Base-by-base conservation (phyloP, 129 eudicot species). In the Dittrichia graveolens region DNA sequence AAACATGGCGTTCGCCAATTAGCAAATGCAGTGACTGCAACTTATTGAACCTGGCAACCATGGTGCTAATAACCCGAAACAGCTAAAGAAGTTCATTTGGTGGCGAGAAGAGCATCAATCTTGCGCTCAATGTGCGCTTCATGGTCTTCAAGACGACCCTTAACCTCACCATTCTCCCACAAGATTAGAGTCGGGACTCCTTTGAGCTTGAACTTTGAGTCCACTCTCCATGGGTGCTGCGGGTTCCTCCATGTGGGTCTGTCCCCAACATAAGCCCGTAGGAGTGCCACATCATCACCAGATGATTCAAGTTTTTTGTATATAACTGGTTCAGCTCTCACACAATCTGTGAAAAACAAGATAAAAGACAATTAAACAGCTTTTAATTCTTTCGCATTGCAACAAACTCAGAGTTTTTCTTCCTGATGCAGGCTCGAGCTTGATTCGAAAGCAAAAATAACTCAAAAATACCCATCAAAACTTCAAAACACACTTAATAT, bases 321-420 rank as follows among this genome's bases (percentile, higher is more conserved):
- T 31, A 93, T 90, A 54, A 90, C 95, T 0, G 98, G 98, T 70
- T 93, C 98, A 65, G 98, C 96, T 84, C 96, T 79, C 37, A 93
- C 98, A 69, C 98, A 93, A 78, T 93, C 96, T 92, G 86, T 61
- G 59, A 54, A 50, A 11, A 49, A 35, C 10, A 35, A 62, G 38
- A n/a, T 31, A 16, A 11, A 69, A 37, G 61, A 3, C 39, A 15
- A 10, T 38, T 38, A 14, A 15, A 37, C n/a, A 38, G 5, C 42
- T 39, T 45, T 11, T 8, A 10, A 45, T 14, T 61, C 35, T 50
- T 54, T 41, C 24, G 10, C 39, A 69, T 6, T 41, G 48, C 64
- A 69, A 40, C 49, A 69, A 52, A 19, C 34, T 52, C 47, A 46
- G 56, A 7, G 18, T 9, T 16, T 11, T 4, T 41, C 50, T 42